A percentile compares a stretch with the other conserved stretches of the same genome.
Evolutionary conservation across 2,329 filamentous ascomycete species (phyloP).

Genomic region (Beauveria australis): DNA sequence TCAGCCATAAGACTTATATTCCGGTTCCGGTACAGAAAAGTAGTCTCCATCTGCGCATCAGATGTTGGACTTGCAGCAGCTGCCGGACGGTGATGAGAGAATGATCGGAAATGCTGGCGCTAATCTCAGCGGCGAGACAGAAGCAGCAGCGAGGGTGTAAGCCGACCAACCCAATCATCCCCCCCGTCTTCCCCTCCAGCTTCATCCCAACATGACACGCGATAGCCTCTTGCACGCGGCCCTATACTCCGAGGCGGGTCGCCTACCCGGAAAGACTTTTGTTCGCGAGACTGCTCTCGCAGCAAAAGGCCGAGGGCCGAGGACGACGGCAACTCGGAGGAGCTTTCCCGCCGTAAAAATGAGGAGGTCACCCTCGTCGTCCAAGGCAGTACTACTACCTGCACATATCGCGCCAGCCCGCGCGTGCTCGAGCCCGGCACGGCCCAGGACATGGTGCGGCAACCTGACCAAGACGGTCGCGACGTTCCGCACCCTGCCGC

Average conservation of each 20-base stretch:
- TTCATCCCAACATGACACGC: too few relatives aligned
- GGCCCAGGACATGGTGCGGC: slow-evolving; percentile 24
- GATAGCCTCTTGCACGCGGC: too few relatives aligned
- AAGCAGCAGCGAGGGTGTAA: neutral
- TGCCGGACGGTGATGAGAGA: neutral
- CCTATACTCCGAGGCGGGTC: too few relatives aligned
- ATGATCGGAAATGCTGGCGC: neutral
- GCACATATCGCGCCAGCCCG: slow-evolving; percentile 26
- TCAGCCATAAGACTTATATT: slow-evolving; percentile 17
- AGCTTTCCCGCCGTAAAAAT: too few relatives aligned
- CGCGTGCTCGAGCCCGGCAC: slow-evolving; percentile 28
- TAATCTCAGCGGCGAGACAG: neutral
- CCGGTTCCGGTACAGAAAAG: neutral
- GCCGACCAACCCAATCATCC: too few relatives aligned
- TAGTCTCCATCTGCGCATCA: neutral
- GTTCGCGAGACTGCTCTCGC: too few relatives aligned
- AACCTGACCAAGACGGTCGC: slow-evolving; percentile 18
- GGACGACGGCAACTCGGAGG: too few relatives aligned
- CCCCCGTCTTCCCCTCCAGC: too few relatives aligned
- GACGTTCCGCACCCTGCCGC: neutral
- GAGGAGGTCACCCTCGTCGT: slow-evolving; percentile 18
- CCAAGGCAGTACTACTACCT: slow-evolving; percentile 23
- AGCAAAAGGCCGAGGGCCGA: too few relatives aligned
- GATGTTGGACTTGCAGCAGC: neutral
- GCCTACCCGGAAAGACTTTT: too few relatives aligned